Evolutionary conservation across 1,139 yeast genomes (phyloP).

Genomic region (Nakaseomyces bracarensis): DNA sequence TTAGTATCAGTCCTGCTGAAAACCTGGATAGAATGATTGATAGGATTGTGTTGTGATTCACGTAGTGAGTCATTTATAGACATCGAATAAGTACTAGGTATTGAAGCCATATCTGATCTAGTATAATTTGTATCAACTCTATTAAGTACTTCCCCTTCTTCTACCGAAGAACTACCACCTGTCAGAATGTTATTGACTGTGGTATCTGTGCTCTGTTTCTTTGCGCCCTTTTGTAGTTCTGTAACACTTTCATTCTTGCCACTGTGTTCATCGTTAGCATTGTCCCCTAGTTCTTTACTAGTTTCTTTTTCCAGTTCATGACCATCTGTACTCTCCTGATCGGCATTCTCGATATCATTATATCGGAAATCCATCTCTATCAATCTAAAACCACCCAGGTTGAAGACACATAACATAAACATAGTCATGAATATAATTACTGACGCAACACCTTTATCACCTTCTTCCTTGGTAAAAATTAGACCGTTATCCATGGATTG

Average conservation of each 20-base stretch:
- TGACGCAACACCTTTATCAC: slow-evolving; percentile 76
- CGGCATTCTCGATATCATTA: slow-evolving; percentile 27
- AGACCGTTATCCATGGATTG: slow-evolving; percentile 69
- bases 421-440: slow-evolving; percentile 71
- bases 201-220: slow-evolving; percentile 1
- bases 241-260: slow-evolving; percentile 7
- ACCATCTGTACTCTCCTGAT: slow-evolving; percentile 10
- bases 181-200: slow-evolving; percentile 8
- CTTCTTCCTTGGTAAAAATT: slow-evolving; percentile 49
- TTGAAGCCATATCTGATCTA: not conserved
- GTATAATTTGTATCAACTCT: not conserved
- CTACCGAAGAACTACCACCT: slow-evolving; percentile 1
- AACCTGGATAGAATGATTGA: not conserved
- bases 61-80: not conserved
- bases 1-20: slow-evolving; percentile 1
- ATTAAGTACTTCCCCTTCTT: not conserved
- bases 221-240: not conserved
- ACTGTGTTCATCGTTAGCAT: no score
- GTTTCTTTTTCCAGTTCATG: not conserved
- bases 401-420: slow-evolving; percentile 64
- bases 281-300: no score
- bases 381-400: slow-evolving; percentile 65
- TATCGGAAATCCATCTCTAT: slow-evolving; percentile 58
- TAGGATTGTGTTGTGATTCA: not conserved
- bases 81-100: slow-evolving; percentile 3